Base-by-base conservation (phyloP, 257 asterid species). In the Solanum infundibuliforme region DNA sequence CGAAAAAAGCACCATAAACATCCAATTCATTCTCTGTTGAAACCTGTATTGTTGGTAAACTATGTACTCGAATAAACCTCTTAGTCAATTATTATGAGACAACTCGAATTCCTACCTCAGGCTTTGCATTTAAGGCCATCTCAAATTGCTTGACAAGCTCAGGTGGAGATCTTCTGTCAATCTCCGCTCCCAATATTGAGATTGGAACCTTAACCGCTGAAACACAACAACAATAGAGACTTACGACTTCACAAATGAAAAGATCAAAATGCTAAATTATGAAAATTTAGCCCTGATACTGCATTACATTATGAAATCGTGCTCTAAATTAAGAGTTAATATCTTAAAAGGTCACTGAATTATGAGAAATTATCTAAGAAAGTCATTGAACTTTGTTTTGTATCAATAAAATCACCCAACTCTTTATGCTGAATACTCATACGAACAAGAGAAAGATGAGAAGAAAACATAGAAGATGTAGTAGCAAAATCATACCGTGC, bases 121-220 rank as follows among this genome's bases (percentile, higher is more conserved):
- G 92, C 76, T 92, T 94, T 3, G 94, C 89, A 3, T 89, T 88
- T 58, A 95, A 88, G 72, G 83, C 83, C 6, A 74, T 89, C 88
- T 91, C 94, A 12, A 91, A 93, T 62, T 91, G 89, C 68, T 89
- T 93, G 84, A 94, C 43, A 29, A 92, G 90, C 92, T 91, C 93
- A 5, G 95, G 93, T 21, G 95, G 94, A 41, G 91, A 88, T 4
- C 3, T 7, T 0, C 83, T 46, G 88, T 94, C 98, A 9, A 38
- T 84, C 90, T 94, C 98, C 18, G 95, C 98, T 89, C 95, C 98
- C 83, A 95, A 91, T 29, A 94, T 39, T 2, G 94, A 87, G 34
- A 91, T 82, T 10, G 98, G 98, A 55, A 91, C 92, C 91, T 95
- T 92, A 8, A 93, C 94, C 27, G 90, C 97, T 95, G 94, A 86